Evolutionary conservation across 257 asterid genomes (phyloP).

Genomic region (Paulownia fortunei): DNA sequence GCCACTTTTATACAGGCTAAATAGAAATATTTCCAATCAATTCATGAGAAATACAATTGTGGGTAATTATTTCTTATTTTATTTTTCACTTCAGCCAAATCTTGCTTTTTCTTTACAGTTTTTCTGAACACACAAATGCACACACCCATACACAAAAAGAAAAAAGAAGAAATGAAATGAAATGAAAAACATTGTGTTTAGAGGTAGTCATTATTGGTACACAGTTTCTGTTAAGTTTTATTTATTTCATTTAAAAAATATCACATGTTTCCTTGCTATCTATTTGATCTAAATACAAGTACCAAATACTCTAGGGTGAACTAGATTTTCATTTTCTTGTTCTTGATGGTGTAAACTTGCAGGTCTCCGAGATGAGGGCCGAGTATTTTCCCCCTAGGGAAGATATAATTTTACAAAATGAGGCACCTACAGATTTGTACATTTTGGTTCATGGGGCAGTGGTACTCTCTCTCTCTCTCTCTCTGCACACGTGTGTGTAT

Average conservation of each 20-base stretch:
- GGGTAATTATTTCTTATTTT: neutral
- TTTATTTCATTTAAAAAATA: neutral
- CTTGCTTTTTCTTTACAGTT: neutral
- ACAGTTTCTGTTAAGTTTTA: neutral
- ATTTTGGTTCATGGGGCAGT: constrained; percentile 73
- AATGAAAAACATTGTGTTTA: neutral
- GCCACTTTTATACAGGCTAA: neutral
- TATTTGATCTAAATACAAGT: neutral
- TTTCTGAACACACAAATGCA: too few relatives aligned
- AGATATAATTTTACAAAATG: constrained; percentile 75
- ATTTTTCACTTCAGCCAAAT: neutral
- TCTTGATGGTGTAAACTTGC: constrained; percentile 8
- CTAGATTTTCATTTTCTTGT: constrained; percentile 14
- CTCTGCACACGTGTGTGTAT: neutral
- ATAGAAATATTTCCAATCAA: neutral
- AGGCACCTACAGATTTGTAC: constrained; percentile 78
- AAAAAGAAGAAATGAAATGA: neutral
- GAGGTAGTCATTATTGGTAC: neutral
- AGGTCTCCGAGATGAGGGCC: constrained; percentile 82
- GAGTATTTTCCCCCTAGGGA: constrained; percentile 80
- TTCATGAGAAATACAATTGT: neutral
- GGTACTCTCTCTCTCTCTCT: constrained; percentile 42
- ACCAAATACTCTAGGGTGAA: neutral
- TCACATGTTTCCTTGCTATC: neutral
- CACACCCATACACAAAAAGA: too few relatives aligned